Base-by-base conservation (phyloP, 2,329 filamentous ascomycete species). In the Aspergillus glaucus region DNA sequence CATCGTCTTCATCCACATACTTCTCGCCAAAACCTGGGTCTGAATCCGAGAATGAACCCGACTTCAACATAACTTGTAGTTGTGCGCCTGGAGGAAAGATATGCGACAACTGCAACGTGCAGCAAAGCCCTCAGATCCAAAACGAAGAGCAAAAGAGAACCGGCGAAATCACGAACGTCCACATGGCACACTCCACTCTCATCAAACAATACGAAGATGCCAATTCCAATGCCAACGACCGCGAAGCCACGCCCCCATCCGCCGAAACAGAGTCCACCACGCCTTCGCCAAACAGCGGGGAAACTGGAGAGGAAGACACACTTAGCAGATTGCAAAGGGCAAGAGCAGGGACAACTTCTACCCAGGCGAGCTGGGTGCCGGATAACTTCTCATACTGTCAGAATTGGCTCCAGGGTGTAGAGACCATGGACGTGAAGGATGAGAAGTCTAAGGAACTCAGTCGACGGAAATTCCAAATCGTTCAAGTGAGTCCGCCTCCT, bases 301-400 rank as follows among this genome's bases (percentile, higher is more conserved):
- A 15, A 22, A 22, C 17, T 6, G 37, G 17, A 10, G 17, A 21
- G 10, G 17, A 40, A 21, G 37, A 40, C 4, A 6, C 37, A 8
- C 15, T 21, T 19, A 17, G 15, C 10, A 21, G 10, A 19, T 19
- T 21, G 17, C 60, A 65, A 49, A 55, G 67, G 39, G 58, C 60
- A 10, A 61, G 67, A 44, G 62, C 65, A 6, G 60, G 51, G 6
- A 69, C 67, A 6, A 60, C 64, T 12, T 69, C 67, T 4, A 70
- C 65, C 44, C 63, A 65, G 48, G 60, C 64, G 7, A 69, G 67
- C 52, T 69, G 67, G 67, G 57, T 64, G 15, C 63, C 67, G 1
- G 65, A 59, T 47, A 66, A 63, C 26, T 56, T 70, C 22, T 65
- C 65, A 3, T 66, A 69, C 45, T 70, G 62, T 50, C 62, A 69